Base-by-base conservation (phyloP, 306 rosid genomes). In the Gynostemma pentaphyllum region DNA sequence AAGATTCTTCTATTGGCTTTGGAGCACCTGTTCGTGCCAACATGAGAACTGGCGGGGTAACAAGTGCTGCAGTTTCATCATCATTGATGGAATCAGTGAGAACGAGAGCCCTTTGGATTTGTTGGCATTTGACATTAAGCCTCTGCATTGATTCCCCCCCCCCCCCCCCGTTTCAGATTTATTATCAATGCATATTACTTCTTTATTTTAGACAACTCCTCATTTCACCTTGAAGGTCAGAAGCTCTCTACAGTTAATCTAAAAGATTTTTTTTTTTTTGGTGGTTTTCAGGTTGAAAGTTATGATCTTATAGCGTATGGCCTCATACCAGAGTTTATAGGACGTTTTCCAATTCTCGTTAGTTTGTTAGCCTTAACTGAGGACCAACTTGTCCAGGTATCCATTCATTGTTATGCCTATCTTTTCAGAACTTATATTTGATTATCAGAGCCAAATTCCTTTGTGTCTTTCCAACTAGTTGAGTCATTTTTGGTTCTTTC, bases 21-120 rank as follows among this genome's bases (percentile, higher is more conserved):
- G 98, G 98, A 74, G 96, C 98, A 57, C 95, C 98, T 47, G 76
- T 91, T 40, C 96, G 96, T 75, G 92, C 98, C 49, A 91, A 83
- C 71, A 91, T 91, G 95, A 87, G 96, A 88, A 41, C 73, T 56
- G 72, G 81, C 22, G 75, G 78, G 68, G 78, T 88, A 60, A 88
- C 79, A 44, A 81, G 70, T 66, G 82, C 95, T 37, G 82, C 59
- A 68, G 76, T 85, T 73, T 80, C 96, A 46, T 91, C 98, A 61
- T 83, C 96, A 45, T 82, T 91, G 76, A 92, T 91, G 45, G 95
- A 85, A 83, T 64, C 87, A 48, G 98, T 91, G 73, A 78, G 89
- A 70, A 76, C 41, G 18, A 55, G 42, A 69, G 30, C 36, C 64
- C 70, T 51, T 48, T 13, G 40, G 59, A 52, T 28, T 57, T 26